These are phyloP conservation scores for Eucalyptus coolabah DNA, from an alignment of 345 rosid species.

Conservation along the genomic window DNA sequence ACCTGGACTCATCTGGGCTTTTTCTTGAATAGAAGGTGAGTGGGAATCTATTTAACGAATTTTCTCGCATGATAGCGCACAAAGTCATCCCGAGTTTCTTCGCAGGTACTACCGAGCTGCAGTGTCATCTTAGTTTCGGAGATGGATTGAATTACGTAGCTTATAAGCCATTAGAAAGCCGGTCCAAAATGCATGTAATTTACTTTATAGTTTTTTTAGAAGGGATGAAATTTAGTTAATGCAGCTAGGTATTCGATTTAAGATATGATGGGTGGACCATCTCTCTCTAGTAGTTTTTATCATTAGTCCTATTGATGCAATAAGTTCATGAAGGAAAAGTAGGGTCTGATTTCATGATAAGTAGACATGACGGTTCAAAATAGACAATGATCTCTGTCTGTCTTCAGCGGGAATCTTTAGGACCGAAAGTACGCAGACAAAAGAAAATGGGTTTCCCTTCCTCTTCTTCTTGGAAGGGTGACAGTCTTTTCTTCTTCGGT, in stretches of 20 bases:
- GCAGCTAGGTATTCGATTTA: not conserved
- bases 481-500: not conserved
- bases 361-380: not conserved
- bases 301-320: not conserved
- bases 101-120: not conserved
- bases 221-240: not conserved
- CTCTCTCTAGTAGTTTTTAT: not conserved
- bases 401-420: not conserved
- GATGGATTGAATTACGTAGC: not conserved
- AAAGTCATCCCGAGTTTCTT: not conserved
- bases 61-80: not conserved
- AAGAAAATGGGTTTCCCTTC: not conserved
- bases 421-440: not conserved
- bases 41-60: not conserved
- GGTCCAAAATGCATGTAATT: not conserved
- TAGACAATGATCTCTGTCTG: not conserved
- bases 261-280: not conserved
- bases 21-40: not conserved
- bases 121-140: not conserved
- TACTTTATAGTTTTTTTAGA: not conserved
- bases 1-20: not conserved
- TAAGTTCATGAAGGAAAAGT: not conserved
- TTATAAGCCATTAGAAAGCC: not conserved
- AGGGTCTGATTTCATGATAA: not conserved
- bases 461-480: not conserved